A percentile compares a stretch with the other conserved stretches of the same genome.
Conservation (phyloP, 352 stramenopile species). For the Hyaloperonospora arabidopsidis region DNA sequence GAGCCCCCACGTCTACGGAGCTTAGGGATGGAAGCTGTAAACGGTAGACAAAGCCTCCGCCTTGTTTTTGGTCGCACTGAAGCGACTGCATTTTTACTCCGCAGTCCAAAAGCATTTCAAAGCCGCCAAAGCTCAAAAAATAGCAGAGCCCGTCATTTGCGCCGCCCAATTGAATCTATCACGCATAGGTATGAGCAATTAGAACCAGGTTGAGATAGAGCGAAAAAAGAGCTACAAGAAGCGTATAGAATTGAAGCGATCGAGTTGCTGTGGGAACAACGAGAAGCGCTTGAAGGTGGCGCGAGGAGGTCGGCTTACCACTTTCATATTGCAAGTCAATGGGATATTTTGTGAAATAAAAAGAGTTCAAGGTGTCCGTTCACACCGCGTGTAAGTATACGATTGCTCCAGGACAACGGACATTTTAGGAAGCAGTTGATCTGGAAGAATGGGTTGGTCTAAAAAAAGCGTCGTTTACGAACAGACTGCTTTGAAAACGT, state of each 20-base stretch:
- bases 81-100: constrained; percentile 31
- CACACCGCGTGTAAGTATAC: background rate
- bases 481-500: too few relatives aligned
- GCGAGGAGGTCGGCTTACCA: constrained; percentile 16
- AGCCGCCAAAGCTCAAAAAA: constrained; percentile 73
- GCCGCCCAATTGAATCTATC: constrained; percentile 66
- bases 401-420: background rate
- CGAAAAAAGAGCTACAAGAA: constrained; percentile 4
- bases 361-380: background rate
- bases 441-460: too few relatives aligned
- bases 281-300: background rate
- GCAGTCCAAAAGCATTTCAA: constrained; percentile 77
- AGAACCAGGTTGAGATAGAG: constrained; percentile 16
- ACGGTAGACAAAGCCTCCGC: constrained; percentile 11
- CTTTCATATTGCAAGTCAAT: constrained; percentile 22
- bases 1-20: constrained; percentile 46
- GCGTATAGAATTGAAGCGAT: background rate
- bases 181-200: constrained; percentile 5
- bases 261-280: constrained; percentile 1
- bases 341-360: background rate
- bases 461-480: too few relatives aligned
- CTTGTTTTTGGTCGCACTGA: background rate
- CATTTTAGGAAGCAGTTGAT: too few relatives aligned
- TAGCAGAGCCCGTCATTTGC: constrained; percentile 67
- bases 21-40: constrained; percentile 34